Conservation (phyloP, 2,329 filamentous ascomycete genomes). For the Aspergillus fumigatus region DNA sequence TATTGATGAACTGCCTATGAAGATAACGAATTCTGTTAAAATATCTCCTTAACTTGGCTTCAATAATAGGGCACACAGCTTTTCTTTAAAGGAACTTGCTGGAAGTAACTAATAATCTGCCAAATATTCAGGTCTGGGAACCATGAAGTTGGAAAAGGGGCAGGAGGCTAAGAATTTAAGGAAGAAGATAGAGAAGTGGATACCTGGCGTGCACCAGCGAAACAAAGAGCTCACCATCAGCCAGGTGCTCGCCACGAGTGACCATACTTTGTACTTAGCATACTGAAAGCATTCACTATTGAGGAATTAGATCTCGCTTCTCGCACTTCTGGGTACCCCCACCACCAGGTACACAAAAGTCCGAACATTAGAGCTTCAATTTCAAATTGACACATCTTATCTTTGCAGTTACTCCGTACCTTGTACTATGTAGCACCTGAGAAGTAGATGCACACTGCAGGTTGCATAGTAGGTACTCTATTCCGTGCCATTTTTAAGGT, state of each 20-base stretch:
- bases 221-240: neutral
- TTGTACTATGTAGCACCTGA: neutral
- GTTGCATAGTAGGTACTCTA: neutral
- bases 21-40: constrained; percentile 1
- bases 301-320: neutral
- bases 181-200: constrained; percentile 9
- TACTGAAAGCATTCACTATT: neutral
- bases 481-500: neutral
- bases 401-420: neutral
- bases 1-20: neutral
- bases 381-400: neutral
- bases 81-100: neutral
- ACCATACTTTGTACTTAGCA: neutral
- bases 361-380: neutral
- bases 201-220: constrained; percentile 15
- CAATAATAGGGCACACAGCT: neutral
- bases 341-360: neutral
- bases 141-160: constrained; percentile 12
- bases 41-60: neutral
- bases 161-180: neutral
- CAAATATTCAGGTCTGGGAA: neutral
- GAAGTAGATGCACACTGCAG: neutral
- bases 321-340: no score
- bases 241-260: constrained; percentile 11
- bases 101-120: neutral